Evolutionary conservation across 1,284 basidiomycete genomes (phyloP).

Genomic region (Golubevia sp.): DNA sequence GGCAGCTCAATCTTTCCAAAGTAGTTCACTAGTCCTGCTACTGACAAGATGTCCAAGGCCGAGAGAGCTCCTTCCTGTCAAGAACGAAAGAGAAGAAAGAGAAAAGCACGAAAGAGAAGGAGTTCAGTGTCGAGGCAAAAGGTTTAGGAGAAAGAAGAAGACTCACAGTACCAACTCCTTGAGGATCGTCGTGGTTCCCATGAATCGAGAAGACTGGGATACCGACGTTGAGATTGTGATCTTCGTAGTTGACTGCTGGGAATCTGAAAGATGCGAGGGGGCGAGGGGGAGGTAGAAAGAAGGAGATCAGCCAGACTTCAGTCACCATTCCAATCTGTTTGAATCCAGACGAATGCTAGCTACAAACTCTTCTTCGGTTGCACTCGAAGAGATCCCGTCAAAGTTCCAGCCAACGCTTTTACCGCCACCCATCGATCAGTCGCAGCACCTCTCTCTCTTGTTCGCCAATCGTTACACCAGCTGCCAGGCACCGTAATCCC

Average conservation of each 20-base stretch:
- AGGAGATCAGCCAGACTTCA: neutral
- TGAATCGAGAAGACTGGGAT: constrained; percentile 98
- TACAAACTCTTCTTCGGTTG: no score
- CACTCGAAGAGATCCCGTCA: no score
- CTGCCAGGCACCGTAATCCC: no score
- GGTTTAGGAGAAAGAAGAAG: neutral
- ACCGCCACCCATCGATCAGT: no score
- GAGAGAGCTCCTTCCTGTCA: constrained; percentile 91
- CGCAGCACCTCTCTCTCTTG: no score
- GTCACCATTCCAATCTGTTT: neutral
- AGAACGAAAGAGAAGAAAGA: neutral
- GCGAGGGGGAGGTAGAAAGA: neutral
- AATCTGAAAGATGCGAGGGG: constrained; percentile 70
- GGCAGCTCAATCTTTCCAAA: constrained; percentile 80
- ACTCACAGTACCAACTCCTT: constrained; percentile 85
- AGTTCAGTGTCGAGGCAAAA: neutral
- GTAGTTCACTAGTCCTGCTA: constrained; percentile 92
- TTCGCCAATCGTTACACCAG: no score
- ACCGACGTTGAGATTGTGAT: constrained; percentile 89
- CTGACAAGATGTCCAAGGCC: constrained; percentile 90
- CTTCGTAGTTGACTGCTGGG: constrained; percentile 96
- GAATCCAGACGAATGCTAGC: no score
- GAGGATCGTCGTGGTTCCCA: constrained; percentile 98
- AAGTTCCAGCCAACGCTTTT: no score
- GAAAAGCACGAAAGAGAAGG: constrained; percentile 1